Evolutionary conservation across 495 filamentous ascomycete genomes (phyloP), one percentile per base, ranked within the genome.

Genomic region (Trichocladium antarcticum): DNA sequence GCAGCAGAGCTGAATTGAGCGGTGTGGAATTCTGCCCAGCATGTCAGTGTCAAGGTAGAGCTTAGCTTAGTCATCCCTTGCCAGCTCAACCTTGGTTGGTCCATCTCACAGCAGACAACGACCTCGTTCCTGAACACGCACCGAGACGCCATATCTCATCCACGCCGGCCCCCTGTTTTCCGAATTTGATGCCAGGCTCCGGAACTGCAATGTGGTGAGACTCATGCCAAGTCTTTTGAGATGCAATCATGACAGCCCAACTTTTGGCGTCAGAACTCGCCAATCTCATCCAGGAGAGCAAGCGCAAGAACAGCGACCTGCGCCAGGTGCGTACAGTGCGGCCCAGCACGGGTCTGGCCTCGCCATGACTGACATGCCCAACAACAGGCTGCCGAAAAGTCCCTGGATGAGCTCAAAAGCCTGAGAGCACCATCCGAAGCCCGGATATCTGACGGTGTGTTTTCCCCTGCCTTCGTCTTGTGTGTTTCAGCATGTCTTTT

Each of bases 271-370:
- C 83, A 41, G 92, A 98, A 74, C 81, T 98, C 56, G 75, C 83
- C 57, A 94, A 85, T 67, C 78, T 98, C 57, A 84, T 96, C 45
- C 89, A 95, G 61, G 92, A 98, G 65, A 89, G 88, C 57, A 95
- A 93, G 66, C 79, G 89, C 53, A 97, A 93, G 68, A 82, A 95
- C 65, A 74, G 79, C 45, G 92, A 97, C 53, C 67, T 98, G 35
- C 78, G 87, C 73, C 83, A 83, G 76, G 88, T 89, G 61, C 50
- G 76, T 60, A 53, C 16, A 11, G 21, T 17, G 37, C 19, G 12
- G 31, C 8, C 8, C 24, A 27, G n/a, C 1, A 34, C 24, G n/a
- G n/a, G n/a, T n/a, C n/a, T n/a, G n/a, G n/a, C 6, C 27, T 24
- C 6, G 22, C 38, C 20, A n/a, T n/a, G 12, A 24, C 15, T 22